Base-by-base conservation (phyloP, 2,329 filamentous ascomycete species). In the Dothistroma septosporum region DNA sequence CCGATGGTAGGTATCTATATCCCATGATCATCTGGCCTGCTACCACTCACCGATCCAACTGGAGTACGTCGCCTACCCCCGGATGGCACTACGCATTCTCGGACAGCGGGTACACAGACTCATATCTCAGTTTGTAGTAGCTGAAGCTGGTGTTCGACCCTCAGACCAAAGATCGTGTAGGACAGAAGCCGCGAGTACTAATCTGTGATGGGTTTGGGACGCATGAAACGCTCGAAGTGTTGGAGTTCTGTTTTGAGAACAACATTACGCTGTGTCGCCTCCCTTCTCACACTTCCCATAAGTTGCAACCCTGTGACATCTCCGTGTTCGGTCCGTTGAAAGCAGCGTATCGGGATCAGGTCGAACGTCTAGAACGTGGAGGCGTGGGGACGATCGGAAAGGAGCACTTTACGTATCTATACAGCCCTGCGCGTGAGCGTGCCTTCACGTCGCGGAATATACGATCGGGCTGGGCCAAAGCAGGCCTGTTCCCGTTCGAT, bases 221-320 rank as follows among this genome's bases (percentile, higher is more conserved):
- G 19, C 71, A 77, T 57, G 68, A 77, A 60, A 72, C 71, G 6
- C 70, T 65, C 37, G 59, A 70, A 41, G 62, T 75, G 37, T 21
- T 62, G 41, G 49, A 46, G 35, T 61, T 68, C 58, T 74, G 66
- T 59, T 71, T 72, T 53, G 59, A 70, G 54, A 72, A 75, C 54
- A 72, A 72, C 35, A 75, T 76, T 48, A 63, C 70, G 10, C 33
- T 75, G n/a, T 74, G 66, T 62, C 69, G 69, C 71, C 48, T 67
- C 67, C 41, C 65, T 2, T 37, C 33, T 37, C 14, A 37, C 10
- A 70, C 56, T 64, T 66, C 24, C 67, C 68, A 58, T 35, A 75
- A 68, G 49, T 63, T 71, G 12, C 61, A 73, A 61, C 70, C 70
- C 47, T 72, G 65, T 63, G 61, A 76, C 31, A 53, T 65, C 28